A percentile compares a stretch with the other conserved stretches of the same genome.
Evolutionary conservation across 495 filamentous ascomycete species (phyloP).

Genomic region (Pyrenula massariospora): DNA sequence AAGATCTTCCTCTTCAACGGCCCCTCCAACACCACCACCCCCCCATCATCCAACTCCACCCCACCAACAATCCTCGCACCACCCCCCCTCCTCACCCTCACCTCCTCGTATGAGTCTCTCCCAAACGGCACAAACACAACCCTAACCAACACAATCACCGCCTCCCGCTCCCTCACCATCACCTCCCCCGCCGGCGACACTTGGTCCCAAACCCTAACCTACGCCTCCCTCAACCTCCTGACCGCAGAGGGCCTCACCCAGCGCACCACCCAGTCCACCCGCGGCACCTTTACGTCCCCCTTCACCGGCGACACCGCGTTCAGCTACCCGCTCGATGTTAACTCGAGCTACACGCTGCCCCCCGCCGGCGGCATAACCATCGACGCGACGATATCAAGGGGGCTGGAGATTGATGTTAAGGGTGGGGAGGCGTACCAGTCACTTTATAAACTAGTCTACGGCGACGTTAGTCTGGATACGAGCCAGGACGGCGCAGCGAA

Average conservation of each 20-base stretch:
- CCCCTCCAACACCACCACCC: slow-evolving; percentile 39
- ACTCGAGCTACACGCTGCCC: slow-evolving; percentile 35
- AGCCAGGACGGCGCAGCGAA: slow-evolving; percentile 18
- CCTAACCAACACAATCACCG: slow-evolving; percentile 45
- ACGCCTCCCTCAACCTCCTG: slow-evolving; percentile 45
- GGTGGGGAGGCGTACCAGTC: slow-evolving; percentile 34
- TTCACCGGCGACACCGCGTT: slow-evolving; percentile 22
- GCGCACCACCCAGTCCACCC: slow-evolving; percentile 47
- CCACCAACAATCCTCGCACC: slow-evolving; percentile 21
- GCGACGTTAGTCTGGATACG: slow-evolving; percentile 15
- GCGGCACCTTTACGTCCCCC: slow-evolving; percentile 41
- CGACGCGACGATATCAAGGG: slow-evolving; percentile 44
- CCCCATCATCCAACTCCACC: neutral
- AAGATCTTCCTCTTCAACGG: slow-evolving; percentile 71
- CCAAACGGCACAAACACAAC: slow-evolving; percentile 47
- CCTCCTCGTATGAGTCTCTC: slow-evolving; percentile 26
- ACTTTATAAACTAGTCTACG: slow-evolving; percentile 32
- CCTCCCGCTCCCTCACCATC: slow-evolving; percentile 43
- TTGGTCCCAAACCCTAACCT: slow-evolving; percentile 56
- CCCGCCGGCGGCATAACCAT: slow-evolving; percentile 44
- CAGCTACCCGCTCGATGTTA: slow-evolving; percentile 52
- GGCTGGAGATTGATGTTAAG: slow-evolving; percentile 34
- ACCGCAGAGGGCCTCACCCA: slow-evolving; percentile 49
- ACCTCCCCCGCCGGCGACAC: slow-evolving; percentile 29
- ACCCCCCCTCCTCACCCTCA: slow-evolving; percentile 27